Evolutionary conservation across 1,139 yeast genomes (phyloP).

Genomic region (Candida gigantensis): DNA sequence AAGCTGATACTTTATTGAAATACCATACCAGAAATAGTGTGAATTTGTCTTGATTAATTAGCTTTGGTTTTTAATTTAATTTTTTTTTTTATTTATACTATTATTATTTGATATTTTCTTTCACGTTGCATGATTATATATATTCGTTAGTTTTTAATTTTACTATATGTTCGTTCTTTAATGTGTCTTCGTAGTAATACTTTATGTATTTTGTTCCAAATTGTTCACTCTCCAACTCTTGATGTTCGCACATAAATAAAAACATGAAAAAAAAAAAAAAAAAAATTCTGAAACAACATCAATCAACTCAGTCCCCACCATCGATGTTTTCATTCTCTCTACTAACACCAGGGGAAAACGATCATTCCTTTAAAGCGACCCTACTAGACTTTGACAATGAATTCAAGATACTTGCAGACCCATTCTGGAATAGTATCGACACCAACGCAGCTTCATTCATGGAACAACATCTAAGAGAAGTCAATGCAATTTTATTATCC

Average conservation of each 20-base stretch:
- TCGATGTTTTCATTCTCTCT: constrained; percentile 45
- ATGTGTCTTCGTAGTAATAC: too few species aligned
- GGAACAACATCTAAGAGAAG: constrained; percentile 45
- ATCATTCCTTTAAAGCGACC: constrained; percentile 42
- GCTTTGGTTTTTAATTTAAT: neutral
- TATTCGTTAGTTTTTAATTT: neutral
- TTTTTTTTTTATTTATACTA: neutral
- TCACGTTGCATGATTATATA: neutral
- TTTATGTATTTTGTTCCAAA: too few species aligned
- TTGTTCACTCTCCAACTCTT: too few species aligned
- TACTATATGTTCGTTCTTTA: too few species aligned
- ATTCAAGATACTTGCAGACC: constrained; percentile 63
- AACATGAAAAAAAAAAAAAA: neutral
- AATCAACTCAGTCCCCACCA: neutral
- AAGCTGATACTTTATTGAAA: constrained; percentile 49
- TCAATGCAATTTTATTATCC: constrained; percentile 73
- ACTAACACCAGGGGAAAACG: constrained; percentile 32
- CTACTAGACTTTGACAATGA: constrained; percentile 47
- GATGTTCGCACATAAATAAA: neutral
- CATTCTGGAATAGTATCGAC: constrained; percentile 64
- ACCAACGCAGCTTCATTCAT: constrained; percentile 43
- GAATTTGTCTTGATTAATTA: constrained; percentile 18
- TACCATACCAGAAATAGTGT: constrained; percentile 47
- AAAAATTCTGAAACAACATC: constrained; percentile 1
- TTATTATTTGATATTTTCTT: neutral